Conservation (phyloP, 345 rosid genomes). For the Populus alba region DNA sequence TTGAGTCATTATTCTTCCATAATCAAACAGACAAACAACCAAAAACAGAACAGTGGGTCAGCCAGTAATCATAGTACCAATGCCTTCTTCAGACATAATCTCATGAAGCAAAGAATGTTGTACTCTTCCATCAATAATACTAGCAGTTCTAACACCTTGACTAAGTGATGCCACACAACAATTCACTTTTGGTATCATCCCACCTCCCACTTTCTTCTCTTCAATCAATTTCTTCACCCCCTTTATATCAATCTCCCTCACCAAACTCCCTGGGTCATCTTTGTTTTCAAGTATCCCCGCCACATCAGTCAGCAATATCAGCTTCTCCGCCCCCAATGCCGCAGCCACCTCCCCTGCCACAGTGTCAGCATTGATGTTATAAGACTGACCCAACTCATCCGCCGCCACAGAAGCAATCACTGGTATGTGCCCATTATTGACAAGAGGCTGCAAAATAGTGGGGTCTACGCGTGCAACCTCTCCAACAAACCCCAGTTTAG, state of each 20-base stretch:
- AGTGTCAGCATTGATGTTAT: constrained; percentile 90
- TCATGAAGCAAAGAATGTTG: constrained; percentile 82
- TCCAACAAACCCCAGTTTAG: constrained; percentile 75
- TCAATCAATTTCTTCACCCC: constrained; percentile 79
- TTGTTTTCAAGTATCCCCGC: constrained; percentile 69
- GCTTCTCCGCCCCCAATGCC: constrained; percentile 84
- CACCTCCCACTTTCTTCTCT: constrained; percentile 75
- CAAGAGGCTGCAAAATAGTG: constrained; percentile 49
- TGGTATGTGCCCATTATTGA: constrained; percentile 63
- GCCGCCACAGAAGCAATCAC: constrained; percentile 93
- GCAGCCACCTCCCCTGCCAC: constrained; percentile 96
- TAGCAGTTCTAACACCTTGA: constrained; percentile 86
- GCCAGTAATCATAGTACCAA: constrained; percentile 94
- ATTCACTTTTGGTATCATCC: constrained; percentile 91
- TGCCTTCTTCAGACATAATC: constrained; percentile 86
- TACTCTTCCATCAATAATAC: constrained; percentile 85
- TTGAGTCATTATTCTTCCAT: not conserved
- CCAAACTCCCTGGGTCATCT: constrained; percentile 65
- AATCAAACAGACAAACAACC: not conserved
- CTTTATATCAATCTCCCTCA: constrained; percentile 78
- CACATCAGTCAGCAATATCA: constrained; percentile 83
- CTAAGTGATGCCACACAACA: constrained; percentile 82
- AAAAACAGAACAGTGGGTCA: constrained; percentile 14
- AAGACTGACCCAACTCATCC: constrained; percentile 66
- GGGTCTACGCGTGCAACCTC: constrained; percentile 78